Base-by-base conservation (phyloP, 148 eudicot species). In the Rheum nobile region DNA sequence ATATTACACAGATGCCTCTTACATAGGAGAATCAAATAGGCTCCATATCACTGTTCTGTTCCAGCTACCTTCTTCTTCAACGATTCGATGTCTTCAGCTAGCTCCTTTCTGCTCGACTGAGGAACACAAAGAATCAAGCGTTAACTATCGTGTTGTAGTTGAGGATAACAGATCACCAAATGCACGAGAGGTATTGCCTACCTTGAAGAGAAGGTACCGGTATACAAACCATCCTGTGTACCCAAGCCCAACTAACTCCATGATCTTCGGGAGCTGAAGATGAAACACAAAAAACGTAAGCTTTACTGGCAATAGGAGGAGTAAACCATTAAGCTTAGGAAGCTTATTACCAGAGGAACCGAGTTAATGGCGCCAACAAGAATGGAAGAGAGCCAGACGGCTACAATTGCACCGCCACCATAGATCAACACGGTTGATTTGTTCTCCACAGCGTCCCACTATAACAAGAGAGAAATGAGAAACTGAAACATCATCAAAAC, bases 201-300 rank as follows among this genome's bases (percentile, higher is more conserved):
- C 99, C 99, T 96, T 92, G 90, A 96, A 96, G 57, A 96, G 96
- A 74, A 96, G 97, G 80, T 96, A 96, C 31, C 96, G 96, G 88
- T 96, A 96, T 74, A 96, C 97, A 80, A 96, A 96, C 99, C 99
- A 96, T 80, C 97, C 97, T 1, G 96, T 86, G 82, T 96, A 96
- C 80, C 97, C 97, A 75, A 96, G 99, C 61, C 99, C 99, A 61
- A 96, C 97, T 89, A 96, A 83, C 83, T 96, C 99, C 99, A 96
- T 73, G 84, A 96, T 73, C 88, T 96, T 96, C 11, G 99, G 99
- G 75, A 96, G 97, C 99, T 96, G 88, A 73, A 39, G 50, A 19
- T 4, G 47, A 24, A 71, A 14, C 48, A 71, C 48, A 71, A 11
- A n/a, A n/a, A n/a, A n/a, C n/a, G n/a, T n/a, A n/a, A n/a, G n/a